Evolutionary conservation across 1,139 yeast species (phyloP).

Genomic region (Candida sp.): DNA sequence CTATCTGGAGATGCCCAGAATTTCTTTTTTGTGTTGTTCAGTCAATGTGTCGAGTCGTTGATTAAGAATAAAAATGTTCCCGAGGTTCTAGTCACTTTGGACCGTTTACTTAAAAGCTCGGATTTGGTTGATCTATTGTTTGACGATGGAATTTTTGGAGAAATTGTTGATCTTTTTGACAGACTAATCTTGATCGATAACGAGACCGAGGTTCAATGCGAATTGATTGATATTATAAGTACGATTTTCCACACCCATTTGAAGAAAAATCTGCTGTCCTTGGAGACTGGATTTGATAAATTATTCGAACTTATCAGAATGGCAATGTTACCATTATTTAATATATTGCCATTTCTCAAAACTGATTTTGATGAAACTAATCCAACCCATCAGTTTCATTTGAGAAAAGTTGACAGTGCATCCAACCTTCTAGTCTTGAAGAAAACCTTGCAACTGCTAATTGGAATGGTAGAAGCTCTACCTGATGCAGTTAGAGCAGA

Average conservation of each 20-base stretch:
- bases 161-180: slow-evolving; percentile 73
- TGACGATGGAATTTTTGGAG: slow-evolving; percentile 69
- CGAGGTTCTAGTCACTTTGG: slow-evolving; percentile 52
- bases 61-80: slow-evolving; percentile 42
- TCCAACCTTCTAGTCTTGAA: slow-evolving; percentile 42
- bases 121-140: slow-evolving; percentile 61
- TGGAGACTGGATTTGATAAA: slow-evolving; percentile 66
- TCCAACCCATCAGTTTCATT: slow-evolving; percentile 27
- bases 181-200: slow-evolving; percentile 64
- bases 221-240: slow-evolving; percentile 55
- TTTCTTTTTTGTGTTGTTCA: slow-evolving; percentile 77
- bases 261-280: slow-evolving; percentile 14
- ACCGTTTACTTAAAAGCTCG: slow-evolving; percentile 54
- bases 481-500: slow-evolving; percentile 70
- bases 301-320: slow-evolving; percentile 77
- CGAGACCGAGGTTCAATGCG: slow-evolving; percentile 46
- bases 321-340: slow-evolving; percentile 62
- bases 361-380: slow-evolving; percentile 37
- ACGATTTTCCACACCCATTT: slow-evolving; percentile 38
- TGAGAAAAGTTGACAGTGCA: slow-evolving; percentile 30
- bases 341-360: slow-evolving; percentile 57
- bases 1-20: slow-evolving; percentile 61
- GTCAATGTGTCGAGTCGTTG: slow-evolving; percentile 79
- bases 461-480: slow-evolving; percentile 58
- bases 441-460: slow-evolving; percentile 52